Conservation (phyloP, 495 filamentous ascomycete genomes). For the Extremus antarcticus region DNA sequence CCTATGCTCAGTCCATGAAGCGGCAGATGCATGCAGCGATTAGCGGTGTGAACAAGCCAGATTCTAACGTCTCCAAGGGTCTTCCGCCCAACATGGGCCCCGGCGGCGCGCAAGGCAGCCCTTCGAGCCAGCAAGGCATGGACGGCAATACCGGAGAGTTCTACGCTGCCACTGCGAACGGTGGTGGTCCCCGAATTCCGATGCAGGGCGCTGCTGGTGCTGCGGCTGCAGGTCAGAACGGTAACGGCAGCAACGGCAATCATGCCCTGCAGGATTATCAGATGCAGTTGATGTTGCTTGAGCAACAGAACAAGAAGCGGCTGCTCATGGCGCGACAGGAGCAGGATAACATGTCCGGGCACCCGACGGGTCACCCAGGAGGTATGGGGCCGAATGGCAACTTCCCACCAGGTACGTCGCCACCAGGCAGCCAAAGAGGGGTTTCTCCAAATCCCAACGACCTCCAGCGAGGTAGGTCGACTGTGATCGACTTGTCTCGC, state of each 20-base stretch:
- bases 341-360: conserved; percentile 57
- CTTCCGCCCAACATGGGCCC: conserved; percentile 53
- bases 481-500: conserved; percentile 82
- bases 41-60: conserved; percentile 5
- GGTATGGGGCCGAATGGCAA: conserved; percentile 49
- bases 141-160: conserved; percentile 45
- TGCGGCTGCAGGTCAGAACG: conserved; percentile 28
- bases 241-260: conserved; percentile 51
- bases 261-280: conserved; percentile 97
- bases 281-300: conserved; percentile 97
- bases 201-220: not conserved
- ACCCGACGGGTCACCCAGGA: conserved; percentile 33
- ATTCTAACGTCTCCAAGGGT: conserved; percentile 38
- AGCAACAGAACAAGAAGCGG: conserved; percentile 97
- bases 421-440: conserved; percentile 53
- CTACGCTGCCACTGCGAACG: conserved; percentile 43
- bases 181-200: conserved; percentile 29
- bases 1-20: conserved; percentile 74
- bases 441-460: conserved; percentile 83
- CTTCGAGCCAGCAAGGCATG: conserved; percentile 51
- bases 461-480: conserved; percentile 68
- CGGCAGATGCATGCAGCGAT: conserved; percentile 43
- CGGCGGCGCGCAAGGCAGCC: conserved; percentile 53
- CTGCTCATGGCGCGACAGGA: conserved; percentile 96
- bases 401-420: conserved; percentile 61